Conservation (phyloP, 805 yeast species). For the Priceomyces melissophilus region DNA sequence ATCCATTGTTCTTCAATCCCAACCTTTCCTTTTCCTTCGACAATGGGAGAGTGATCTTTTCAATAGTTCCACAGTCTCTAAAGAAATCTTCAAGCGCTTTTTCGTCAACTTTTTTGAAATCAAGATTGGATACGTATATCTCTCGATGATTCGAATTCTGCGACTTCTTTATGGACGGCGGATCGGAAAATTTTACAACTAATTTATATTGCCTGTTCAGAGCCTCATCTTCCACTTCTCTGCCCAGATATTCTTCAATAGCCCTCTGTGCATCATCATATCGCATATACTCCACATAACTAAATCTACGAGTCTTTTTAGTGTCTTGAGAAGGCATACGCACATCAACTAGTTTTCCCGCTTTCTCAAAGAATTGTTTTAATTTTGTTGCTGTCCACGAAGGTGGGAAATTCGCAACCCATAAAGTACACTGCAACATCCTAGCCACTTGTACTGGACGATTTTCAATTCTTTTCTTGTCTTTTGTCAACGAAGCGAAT, state of each 20-base stretch:
- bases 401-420: constrained; percentile 76
- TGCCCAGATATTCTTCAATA: constrained; percentile 37
- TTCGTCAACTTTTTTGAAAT: constrained; percentile 41
- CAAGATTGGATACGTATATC: constrained; percentile 51
- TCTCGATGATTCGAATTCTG: constrained; percentile 57
- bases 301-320: constrained; percentile 61
- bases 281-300: constrained; percentile 59
- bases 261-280: constrained; percentile 46
- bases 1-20: constrained; percentile 51
- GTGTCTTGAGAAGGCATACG: constrained; percentile 63
- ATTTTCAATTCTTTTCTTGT: constrained; percentile 45
- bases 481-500: constrained; percentile 58
- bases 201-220: constrained; percentile 31
- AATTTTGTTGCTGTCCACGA: constrained; percentile 39
- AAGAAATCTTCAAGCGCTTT: constrained; percentile 40
- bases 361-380: constrained; percentile 32
- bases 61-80: constrained; percentile 49
- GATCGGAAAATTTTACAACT: constrained; percentile 62
- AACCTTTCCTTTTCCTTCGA: constrained; percentile 26
- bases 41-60: constrained; percentile 49
- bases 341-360: constrained; percentile 45
- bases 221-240: constrained; percentile 24
- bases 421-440: constrained; percentile 51
- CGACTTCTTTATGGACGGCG: constrained; percentile 30
- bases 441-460: constrained; percentile 43